phyloP scores from a whole-genome alignment of 164 flowering plant genomes.

The Chloranthus sessilifolius region DNA sequence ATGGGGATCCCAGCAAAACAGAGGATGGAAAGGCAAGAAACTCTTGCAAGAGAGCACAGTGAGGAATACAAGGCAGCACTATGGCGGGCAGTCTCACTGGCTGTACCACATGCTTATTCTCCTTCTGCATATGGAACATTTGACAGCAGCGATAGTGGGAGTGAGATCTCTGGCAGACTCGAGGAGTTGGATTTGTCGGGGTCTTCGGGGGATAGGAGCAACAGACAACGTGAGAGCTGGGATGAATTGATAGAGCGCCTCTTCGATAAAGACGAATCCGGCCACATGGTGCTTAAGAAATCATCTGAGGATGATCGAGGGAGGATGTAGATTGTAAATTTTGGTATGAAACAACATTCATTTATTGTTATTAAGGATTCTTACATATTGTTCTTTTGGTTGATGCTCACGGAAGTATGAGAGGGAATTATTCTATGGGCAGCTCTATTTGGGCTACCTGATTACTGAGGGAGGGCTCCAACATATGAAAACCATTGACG shows the following conservation, averaged over 20 bases:
- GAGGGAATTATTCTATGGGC: too few species aligned
- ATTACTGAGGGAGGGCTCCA: too few species aligned
- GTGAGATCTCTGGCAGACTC: slow-evolving; percentile 20
- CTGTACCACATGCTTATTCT: slow-evolving; percentile 60
- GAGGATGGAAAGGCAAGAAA: slow-evolving; percentile 67
- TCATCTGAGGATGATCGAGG: slow-evolving; percentile 11
- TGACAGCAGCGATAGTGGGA: slow-evolving; percentile 25
- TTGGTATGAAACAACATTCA: too few species aligned
- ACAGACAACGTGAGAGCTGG: slow-evolving; percentile 48
- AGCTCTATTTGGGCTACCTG: too few species aligned
- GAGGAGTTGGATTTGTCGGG: slow-evolving; percentile 26
- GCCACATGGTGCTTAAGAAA: slow-evolving; percentile 52
- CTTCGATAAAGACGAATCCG: slow-evolving; percentile 65
- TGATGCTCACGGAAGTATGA: too few species aligned
- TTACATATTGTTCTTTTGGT: too few species aligned
- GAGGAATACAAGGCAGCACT: slow-evolving; percentile 82
- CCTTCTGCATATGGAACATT: slow-evolving; percentile 83
- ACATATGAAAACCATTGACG: too few species aligned
- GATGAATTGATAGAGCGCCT: slow-evolving; percentile 63
- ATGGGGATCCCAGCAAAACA: slow-evolving; percentile 78
- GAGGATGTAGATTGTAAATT: not conserved
- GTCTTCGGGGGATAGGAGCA: slow-evolving; percentile 27
- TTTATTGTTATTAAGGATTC: too few species aligned
- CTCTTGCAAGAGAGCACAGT: slow-evolving; percentile 57
- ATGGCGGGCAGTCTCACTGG: slow-evolving; percentile 57